These are phyloP conservation scores for Rusavskia elegans DNA, from an alignment of 495 filamentous ascomycete genomes.

Conservation along the genomic window DNA sequence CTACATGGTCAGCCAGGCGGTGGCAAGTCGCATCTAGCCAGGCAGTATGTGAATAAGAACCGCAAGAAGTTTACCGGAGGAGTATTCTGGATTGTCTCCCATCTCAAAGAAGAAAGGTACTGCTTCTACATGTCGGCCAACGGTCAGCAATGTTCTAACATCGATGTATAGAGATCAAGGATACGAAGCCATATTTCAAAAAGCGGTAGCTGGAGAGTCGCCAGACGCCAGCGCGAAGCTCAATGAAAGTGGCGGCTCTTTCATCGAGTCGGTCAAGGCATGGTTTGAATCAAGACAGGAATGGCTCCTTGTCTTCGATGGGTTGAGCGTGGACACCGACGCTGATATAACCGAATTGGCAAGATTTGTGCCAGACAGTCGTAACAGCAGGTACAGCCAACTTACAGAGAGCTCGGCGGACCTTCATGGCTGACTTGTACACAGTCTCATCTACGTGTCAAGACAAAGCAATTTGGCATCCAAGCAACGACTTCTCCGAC, in stretches of 20 bases:
- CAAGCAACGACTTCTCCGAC: conserved; percentile 55
- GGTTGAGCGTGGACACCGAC: conserved; percentile 47
- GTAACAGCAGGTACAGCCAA: conserved; percentile 25
- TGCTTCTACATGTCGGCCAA: too few relatives aligned
- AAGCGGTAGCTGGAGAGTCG: conserved; percentile 27
- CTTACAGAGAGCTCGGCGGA: background rate
- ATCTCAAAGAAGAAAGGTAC: conserved; percentile 42
- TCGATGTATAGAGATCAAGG: conserved; percentile 24
- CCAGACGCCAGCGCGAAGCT: conserved; percentile 15
- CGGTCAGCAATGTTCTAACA: background rate
- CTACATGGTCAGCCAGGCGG: conserved; percentile 61
- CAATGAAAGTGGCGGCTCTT: conserved; percentile 13
- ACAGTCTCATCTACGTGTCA: conserved; percentile 61
- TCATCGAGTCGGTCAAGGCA: conserved; percentile 42
- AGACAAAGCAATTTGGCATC: conserved; percentile 50
- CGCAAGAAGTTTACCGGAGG: conserved; percentile 53
- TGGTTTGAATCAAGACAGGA: conserved; percentile 58
- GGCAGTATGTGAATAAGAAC: conserved; percentile 62
- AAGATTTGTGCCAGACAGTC: conserved; percentile 54
- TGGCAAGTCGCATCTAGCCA: conserved; percentile 69
- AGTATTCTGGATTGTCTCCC: conserved; percentile 67
- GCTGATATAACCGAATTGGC: conserved; percentile 39
- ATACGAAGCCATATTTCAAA: conserved; percentile 61
- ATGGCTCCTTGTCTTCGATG: conserved; percentile 68
- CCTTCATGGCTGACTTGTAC: background rate